These are phyloP conservation scores for Umbelopsis ramanniana DNA, from an alignment of 192 early-diverging fungal species.

Conservation along the genomic window DNA sequence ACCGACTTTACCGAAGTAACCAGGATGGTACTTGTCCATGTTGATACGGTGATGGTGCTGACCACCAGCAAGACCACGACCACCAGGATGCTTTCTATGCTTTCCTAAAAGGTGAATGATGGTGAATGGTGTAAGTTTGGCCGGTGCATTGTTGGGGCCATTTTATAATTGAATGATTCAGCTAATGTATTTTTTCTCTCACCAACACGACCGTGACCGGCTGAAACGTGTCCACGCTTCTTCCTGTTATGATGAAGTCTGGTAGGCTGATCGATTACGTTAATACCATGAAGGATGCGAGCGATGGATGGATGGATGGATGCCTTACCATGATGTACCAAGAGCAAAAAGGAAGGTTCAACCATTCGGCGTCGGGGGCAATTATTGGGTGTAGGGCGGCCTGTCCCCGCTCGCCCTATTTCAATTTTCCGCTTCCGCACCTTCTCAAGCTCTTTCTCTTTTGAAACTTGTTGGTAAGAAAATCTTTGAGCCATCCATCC, in stretches of 20 bases:
- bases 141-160: background rate
- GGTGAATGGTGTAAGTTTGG: background rate
- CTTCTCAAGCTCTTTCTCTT: conserved; percentile 1
- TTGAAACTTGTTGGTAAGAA: conserved; percentile 24
- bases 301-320: conserved; percentile 19
- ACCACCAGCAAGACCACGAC: conserved; percentile 99
- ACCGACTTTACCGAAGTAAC: conserved; percentile 99
- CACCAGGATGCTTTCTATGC: conserved; percentile 99
- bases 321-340: conserved; percentile 27
- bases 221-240: conserved; percentile 97
- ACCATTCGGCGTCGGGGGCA: conserved; percentile 7
- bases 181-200: conserved; percentile 20
- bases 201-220: conserved; percentile 99
- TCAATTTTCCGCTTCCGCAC: conserved; percentile 11
- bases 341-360: conserved; percentile 24
- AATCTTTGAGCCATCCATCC: background rate
- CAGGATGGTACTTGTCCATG: conserved; percentile 99
- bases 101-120: conserved; percentile 60
- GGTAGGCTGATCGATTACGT: conserved; percentile 64
- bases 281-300: background rate
- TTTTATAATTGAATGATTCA: background rate
- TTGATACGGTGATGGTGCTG: conserved; percentile 99
- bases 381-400: background rate
- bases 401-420: background rate
- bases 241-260: conserved; percentile 87